Evolutionary conservation across 352 stramenopile genomes (phyloP).

Genomic region (Phytophthora idaei): DNA sequence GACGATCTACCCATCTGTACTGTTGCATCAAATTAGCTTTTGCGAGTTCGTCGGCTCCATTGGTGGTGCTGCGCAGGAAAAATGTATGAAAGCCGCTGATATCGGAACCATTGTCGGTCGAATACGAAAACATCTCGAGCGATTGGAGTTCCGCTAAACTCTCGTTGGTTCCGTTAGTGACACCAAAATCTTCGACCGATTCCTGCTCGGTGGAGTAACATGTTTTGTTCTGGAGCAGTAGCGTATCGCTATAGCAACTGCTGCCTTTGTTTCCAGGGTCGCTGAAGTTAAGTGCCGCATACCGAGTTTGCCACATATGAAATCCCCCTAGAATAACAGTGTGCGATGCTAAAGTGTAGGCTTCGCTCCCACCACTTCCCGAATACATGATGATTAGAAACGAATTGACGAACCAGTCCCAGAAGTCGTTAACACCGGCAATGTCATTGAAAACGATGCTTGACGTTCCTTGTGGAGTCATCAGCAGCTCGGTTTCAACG

Average conservation of each 20-base stretch:
- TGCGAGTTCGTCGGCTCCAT: slow-evolving; percentile 33
- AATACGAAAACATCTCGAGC: slow-evolving; percentile 71
- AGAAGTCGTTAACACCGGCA: slow-evolving; percentile 47
- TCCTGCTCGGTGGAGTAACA: slow-evolving; percentile 48
- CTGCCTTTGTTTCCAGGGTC: slow-evolving; percentile 39
- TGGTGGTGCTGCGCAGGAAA: slow-evolving; percentile 55
- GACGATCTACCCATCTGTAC: slow-evolving; percentile 61
- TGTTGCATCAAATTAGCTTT: slow-evolving; percentile 45
- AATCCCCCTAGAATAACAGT: slow-evolving; percentile 72
- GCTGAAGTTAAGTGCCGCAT: slow-evolving; percentile 53
- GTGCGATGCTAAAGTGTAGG: slow-evolving; percentile 68
- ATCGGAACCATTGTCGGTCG: slow-evolving; percentile 43
- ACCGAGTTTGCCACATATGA: slow-evolving; percentile 63
- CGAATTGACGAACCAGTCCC: slow-evolving; percentile 70
- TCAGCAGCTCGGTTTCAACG: slow-evolving; percentile 58
- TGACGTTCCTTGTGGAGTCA: slow-evolving; percentile 40
- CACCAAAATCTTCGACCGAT: slow-evolving; percentile 44
- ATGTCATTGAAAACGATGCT: slow-evolving; percentile 51
- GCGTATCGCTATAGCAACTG: slow-evolving; percentile 54
- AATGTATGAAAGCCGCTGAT: slow-evolving; percentile 59
- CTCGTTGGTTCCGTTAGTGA: slow-evolving; percentile 40
- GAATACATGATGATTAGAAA: slow-evolving; percentile 59
- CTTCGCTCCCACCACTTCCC: slow-evolving; percentile 36
- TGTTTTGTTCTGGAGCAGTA: slow-evolving; percentile 39
- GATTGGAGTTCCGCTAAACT: slow-evolving; percentile 29